A percentile compares a stretch with the other conserved stretches of the same genome.
These are phyloP conservation scores for Raffaelea arxii DNA, from an alignment of 2,329 filamentous ascomycete species.

Conservation along the genomic window DNA sequence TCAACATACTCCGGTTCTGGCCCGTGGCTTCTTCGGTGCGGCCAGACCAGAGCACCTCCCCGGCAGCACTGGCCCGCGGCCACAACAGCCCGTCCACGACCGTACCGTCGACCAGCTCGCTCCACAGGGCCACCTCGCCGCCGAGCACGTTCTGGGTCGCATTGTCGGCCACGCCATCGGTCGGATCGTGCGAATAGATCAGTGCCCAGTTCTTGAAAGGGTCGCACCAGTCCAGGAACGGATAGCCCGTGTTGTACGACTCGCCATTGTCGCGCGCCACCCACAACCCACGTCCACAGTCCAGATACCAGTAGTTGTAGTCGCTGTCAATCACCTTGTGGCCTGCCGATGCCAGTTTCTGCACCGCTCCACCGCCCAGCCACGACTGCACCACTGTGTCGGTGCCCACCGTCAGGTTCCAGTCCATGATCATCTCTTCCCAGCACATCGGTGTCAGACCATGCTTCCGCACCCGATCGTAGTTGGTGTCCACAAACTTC, in stretches of 20 bases:
- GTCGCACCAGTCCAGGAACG: conserved; percentile 72
- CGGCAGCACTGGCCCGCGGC: conserved; percentile 66
- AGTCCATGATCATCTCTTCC: conserved; percentile 77
- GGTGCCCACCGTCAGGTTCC: conserved; percentile 62
- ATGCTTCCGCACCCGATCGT: conserved; percentile 50
- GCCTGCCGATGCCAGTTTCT: conserved; percentile 49
- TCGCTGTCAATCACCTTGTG: conserved; percentile 66
- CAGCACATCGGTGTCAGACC: conserved; percentile 70
- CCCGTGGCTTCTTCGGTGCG: conserved; percentile 50
- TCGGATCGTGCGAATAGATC: conserved; percentile 72
- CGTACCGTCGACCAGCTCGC: conserved; percentile 65
- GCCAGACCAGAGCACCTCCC: conserved; percentile 75
- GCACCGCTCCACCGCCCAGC: conserved; percentile 55
- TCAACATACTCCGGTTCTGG: conserved; percentile 60
- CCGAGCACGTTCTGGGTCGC: conserved; percentile 62
- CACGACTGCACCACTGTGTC: conserved; percentile 74
- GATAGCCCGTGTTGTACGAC: conserved; percentile 45
- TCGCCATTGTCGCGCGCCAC: conserved; percentile 56
- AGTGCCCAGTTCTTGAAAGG: conserved; percentile 75
- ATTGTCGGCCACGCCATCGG: conserved; percentile 49
- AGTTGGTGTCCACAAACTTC: conserved; percentile 62
- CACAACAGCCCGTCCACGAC: conserved; percentile 69
- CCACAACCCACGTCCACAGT: conserved; percentile 75
- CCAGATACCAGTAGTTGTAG: conserved; percentile 75
- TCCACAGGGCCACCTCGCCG: conserved; percentile 75